Conservation (phyloP, 345 rosid species). For the Psidium guajava region DNA sequence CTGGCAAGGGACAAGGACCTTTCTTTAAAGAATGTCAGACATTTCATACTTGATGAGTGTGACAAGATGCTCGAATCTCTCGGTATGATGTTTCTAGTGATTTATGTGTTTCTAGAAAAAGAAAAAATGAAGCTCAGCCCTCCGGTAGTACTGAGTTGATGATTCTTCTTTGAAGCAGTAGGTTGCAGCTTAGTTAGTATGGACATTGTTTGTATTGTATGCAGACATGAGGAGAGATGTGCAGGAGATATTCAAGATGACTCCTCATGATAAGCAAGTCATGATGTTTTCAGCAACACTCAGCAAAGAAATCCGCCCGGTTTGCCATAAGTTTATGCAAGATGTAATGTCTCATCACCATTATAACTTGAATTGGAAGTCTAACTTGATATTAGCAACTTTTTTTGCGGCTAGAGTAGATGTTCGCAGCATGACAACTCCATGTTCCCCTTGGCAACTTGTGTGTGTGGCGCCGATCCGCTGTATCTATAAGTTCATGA, state of each 20-base stretch:
- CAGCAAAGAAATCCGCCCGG: constrained; percentile 99
- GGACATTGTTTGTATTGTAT: not conserved
- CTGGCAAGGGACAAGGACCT: constrained; percentile 89
- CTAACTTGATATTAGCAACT: constrained; percentile 24
- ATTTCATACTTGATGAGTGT: constrained; percentile 97
- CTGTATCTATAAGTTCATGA: not conserved
- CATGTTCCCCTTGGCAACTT: not conserved
- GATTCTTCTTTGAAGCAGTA: not conserved
- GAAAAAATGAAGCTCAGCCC: too few relatives aligned
- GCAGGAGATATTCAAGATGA: constrained; percentile 97
- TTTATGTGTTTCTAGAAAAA: not conserved
- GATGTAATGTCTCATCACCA: constrained; percentile 85
- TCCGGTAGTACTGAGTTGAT: not conserved
- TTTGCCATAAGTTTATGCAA: constrained; percentile 99
- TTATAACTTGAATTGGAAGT: constrained; percentile 50
- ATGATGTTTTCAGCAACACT: constrained; percentile 99
- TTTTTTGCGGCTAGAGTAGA: constrained; percentile 7
- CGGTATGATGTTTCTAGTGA: constrained; percentile 23
- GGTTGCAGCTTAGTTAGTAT: not conserved
- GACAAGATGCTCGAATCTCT: constrained; percentile 99
- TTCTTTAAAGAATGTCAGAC: constrained; percentile 96
- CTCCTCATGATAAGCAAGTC: constrained; percentile 98
- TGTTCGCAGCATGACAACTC: not conserved
- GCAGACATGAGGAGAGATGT: constrained; percentile 97
- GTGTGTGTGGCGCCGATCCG: not conserved